A percentile compares a stretch with the other conserved stretches of the same genome.
Conservation (phyloP, 495 filamentous ascomycete genomes). For the Penicillium lividum region DNA sequence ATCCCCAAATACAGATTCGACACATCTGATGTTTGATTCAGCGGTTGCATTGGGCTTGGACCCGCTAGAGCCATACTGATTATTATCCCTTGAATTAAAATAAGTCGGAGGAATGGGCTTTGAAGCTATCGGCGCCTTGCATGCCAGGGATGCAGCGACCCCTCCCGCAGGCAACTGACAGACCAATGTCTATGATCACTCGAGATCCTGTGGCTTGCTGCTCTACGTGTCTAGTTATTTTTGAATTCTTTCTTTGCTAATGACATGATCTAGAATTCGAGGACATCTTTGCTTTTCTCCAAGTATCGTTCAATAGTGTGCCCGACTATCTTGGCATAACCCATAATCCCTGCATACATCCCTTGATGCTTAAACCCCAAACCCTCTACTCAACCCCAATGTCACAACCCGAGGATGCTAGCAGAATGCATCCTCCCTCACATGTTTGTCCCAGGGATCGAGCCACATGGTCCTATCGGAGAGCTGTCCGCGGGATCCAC, state of each 20-base stretch:
- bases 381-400: not conserved
- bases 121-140: slow-evolving; percentile 30
- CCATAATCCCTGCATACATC: slow-evolving; percentile 13
- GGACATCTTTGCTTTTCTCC: not conserved
- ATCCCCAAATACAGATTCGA: not conserved
- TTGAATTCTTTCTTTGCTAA: not conserved
- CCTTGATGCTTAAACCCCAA: slow-evolving; percentile 20
- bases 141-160: slow-evolving; percentile 22
- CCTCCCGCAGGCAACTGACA: slow-evolving; percentile 15
- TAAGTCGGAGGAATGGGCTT: slow-evolving; percentile 19
- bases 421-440: slow-evolving; percentile 13
- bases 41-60: slow-evolving; percentile 10
- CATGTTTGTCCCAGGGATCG: slow-evolving; percentile 12
- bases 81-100: slow-evolving; percentile 22
- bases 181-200: not conserved
- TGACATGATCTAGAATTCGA: not conserved
- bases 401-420: slow-evolving; percentile 6
- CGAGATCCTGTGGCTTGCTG: not conserved
- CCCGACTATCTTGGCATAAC: not conserved
- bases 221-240: not conserved
- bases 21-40: slow-evolving; percentile 23
- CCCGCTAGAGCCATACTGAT: slow-evolving; percentile 4
- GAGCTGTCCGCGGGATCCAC: slow-evolving; percentile 5
- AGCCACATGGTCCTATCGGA: slow-evolving; percentile 25
- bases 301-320: not conserved